Base-by-base conservation (phyloP, 805 yeast species). In the Wickerhamomyces subpelliculosus region DNA sequence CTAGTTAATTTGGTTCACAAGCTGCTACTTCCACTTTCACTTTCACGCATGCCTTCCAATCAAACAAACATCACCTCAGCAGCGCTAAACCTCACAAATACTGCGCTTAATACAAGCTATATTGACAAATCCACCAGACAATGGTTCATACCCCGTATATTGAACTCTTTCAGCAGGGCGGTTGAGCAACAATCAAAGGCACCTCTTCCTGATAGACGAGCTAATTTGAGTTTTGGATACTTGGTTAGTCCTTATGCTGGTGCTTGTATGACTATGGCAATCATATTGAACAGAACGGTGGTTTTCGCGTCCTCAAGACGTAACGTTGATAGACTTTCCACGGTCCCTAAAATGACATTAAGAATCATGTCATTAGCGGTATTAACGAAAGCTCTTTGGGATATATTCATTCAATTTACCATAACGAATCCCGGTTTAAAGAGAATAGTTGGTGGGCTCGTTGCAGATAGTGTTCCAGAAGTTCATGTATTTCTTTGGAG, bases 221-320 rank as follows among this genome's bases (percentile, higher is more conserved):
- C 30, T 3, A 6, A 27, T 3, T 10, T 20, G 8, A 32, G 22
- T 8, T 47, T 70, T 35, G 60, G 65, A 20, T 75, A 72, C 46
- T 65, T 75, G 43, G 54, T 70, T 13, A 67, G 75, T 11, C 70
- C 71, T 0, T 75, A 69, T 49, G 73, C 79, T 2, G 54, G 68
- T 20, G 61, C 66, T 22, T 77, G 83, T 54, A 73, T 78, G 68
- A 51, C 72, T 8, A 73, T 78, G 45, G 84, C 81, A 1, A 59
- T 79, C 5, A 47, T 77, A 3, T 58, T 79, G 43, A 79, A 80
- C 54, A 60, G 85, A 45, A 70, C 80, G 4, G 63, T 68, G 17
- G 72, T 74, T 4, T 75, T 78, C 67, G 78, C 84, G 2, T 63
- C 79, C 0, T 59, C 76, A 7, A 51, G 79, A 38, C 55, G 70